Evolutionary conservation across 768 basidiomycete genomes (phyloP).

Genomic region (Polyporus arcularius): DNA sequence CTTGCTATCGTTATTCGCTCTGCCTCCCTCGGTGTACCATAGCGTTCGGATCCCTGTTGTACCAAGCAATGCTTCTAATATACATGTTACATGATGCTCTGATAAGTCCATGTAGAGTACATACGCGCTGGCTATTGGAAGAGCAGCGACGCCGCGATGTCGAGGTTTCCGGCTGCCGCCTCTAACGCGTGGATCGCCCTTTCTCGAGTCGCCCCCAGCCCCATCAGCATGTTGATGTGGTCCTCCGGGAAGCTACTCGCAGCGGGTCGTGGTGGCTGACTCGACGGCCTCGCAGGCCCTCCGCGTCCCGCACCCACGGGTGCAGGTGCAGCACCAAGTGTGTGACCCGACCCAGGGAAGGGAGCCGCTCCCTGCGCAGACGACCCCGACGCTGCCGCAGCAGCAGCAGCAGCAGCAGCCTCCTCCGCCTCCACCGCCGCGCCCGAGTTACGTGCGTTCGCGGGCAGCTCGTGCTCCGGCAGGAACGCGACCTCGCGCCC

Average conservation of each 20-base stretch:
- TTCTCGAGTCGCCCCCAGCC: constrained; percentile 76
- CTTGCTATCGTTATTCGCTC: background rate
- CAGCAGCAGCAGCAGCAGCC: background rate
- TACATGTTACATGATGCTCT: background rate
- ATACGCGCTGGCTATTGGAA: constrained; percentile 47
- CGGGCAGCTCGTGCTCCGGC: constrained; percentile 92
- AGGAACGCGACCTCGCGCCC: constrained; percentile 87
- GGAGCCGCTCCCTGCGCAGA: constrained; percentile 25
- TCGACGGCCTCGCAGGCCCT: constrained; percentile 25
- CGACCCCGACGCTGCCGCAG: background rate
- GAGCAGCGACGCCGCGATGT: constrained; percentile 84
- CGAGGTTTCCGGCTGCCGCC: constrained; percentile 83
- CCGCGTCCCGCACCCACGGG: constrained; percentile 20
- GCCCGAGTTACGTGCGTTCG: constrained; percentile 57
- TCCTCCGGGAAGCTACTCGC: constrained; percentile 53
- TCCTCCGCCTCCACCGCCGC: constrained; percentile 30
- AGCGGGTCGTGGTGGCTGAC: constrained; percentile 18
- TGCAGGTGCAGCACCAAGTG: constrained; percentile 51
- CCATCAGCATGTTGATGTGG: constrained; percentile 65
- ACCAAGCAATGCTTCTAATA: constrained; percentile 10
- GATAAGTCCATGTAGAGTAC: background rate
- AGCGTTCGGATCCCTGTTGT: background rate
- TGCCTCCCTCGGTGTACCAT: background rate
- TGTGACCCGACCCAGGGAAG: constrained; percentile 74
- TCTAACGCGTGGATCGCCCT: constrained; percentile 75